phyloP scores from a whole-genome alignment of 176 grass and related monocot genomes.

The Musa schizocarpa region DNA sequence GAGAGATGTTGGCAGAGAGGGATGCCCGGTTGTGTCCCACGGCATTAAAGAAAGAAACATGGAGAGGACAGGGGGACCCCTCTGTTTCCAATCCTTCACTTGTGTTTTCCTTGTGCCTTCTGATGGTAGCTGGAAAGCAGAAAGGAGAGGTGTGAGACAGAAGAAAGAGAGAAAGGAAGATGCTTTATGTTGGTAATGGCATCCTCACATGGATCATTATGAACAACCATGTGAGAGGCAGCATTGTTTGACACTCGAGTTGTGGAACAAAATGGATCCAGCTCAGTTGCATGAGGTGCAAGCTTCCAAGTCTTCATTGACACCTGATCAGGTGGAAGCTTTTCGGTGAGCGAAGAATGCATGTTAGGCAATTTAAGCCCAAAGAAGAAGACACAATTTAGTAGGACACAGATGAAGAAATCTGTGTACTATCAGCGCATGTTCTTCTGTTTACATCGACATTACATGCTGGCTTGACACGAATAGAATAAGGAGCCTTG shows the following conservation, averaged over 20 bases:
- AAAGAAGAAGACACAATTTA: background rate
- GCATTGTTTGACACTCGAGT: background rate
- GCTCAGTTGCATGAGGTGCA: background rate
- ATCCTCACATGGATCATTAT: background rate
- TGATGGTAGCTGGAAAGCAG: background rate
- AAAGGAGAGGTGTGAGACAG: background rate
- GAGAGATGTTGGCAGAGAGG: no score
- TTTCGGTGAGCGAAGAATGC: background rate
- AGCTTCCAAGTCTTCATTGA: background rate
- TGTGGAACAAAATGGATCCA: background rate
- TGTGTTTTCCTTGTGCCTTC: background rate
- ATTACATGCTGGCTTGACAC: background rate
- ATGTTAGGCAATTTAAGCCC: background rate
- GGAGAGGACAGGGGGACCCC: background rate
- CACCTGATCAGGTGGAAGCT: background rate
- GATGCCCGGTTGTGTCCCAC: no score
- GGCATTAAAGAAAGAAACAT: background rate
- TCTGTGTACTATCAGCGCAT: background rate
- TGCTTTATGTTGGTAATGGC: background rate
- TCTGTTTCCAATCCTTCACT: background rate
- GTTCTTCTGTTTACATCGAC: background rate
- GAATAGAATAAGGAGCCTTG: background rate
- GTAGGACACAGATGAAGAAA: background rate
- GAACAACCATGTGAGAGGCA: background rate
- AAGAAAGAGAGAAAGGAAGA: background rate